Conservation (phyloP, 148 eudicot species). For the Diospyros lotus region DNA sequence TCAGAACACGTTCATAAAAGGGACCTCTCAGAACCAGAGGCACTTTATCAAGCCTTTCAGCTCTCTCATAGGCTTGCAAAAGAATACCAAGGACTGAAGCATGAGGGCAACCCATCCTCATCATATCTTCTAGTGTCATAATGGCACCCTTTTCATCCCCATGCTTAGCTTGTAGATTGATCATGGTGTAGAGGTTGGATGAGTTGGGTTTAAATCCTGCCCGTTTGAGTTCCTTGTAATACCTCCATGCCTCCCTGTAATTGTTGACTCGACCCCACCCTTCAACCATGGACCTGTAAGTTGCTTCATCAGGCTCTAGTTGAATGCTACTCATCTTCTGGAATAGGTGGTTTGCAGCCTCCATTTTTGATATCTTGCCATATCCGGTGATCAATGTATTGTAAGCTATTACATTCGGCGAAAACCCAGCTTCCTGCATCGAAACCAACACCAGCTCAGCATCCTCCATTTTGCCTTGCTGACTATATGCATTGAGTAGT, state of each 20-base stretch:
- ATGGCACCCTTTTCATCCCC: conserved; percentile 54
- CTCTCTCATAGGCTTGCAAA: conserved; percentile 70
- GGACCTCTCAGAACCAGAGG: conserved; percentile 54
- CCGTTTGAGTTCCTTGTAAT: conserved; percentile 52
- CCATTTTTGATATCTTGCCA: conserved; percentile 70
- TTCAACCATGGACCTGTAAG: conserved; percentile 94
- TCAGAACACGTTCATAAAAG: conserved; percentile 55
- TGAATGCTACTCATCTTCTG: conserved; percentile 40
- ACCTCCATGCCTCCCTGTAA: conserved; percentile 52
- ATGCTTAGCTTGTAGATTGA: conserved; percentile 68
- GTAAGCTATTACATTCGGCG: conserved; percentile 72
- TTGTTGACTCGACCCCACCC: conserved; percentile 81
- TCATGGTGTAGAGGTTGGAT: conserved; percentile 70
- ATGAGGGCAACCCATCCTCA: conserved; percentile 63
- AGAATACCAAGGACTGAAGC: conserved; percentile 72
- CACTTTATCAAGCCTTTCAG: conserved; percentile 51
- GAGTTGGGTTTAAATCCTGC: conserved; percentile 70
- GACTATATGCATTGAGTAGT: conserved; percentile 76
- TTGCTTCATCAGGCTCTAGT: conserved; percentile 75
- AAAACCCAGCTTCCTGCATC: conserved; percentile 57
- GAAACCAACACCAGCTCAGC: conserved; percentile 54
- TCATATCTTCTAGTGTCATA: conserved; percentile 61
- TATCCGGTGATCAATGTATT: conserved; percentile 84
- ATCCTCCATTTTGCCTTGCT: conserved; percentile 74
- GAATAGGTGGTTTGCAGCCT: conserved; percentile 49